Conservation (phyloP, 202 grass and related monocot species). For the Cymbopogon flexuosus region DNA sequence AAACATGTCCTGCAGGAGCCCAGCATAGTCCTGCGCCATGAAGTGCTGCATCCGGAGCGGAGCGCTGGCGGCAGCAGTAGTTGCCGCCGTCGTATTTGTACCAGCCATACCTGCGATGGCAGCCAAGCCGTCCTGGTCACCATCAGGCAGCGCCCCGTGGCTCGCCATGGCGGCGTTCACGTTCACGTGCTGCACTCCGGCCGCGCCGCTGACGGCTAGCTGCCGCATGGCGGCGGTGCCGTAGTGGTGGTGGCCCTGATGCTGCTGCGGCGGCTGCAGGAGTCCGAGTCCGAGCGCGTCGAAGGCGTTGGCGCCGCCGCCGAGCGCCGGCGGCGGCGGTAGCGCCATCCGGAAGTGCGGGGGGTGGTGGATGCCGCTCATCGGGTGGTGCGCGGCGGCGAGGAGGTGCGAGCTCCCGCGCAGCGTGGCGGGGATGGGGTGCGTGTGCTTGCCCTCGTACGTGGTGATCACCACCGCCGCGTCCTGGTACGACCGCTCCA, state of each 20-base stretch:
- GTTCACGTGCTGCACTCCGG: constrained; percentile 7
- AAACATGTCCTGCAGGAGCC: constrained; percentile 83
- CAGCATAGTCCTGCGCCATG: constrained; percentile 60
- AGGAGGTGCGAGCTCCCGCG: constrained; percentile 67
- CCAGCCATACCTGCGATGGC: background rate
- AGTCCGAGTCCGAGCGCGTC: constrained; percentile 36
- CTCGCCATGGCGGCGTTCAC: constrained; percentile 12
- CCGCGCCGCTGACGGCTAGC: background rate
- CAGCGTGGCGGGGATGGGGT: constrained; percentile 66
- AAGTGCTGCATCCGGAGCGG: constrained; percentile 46
- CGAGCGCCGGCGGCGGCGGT: background rate
- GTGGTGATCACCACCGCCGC: constrained; percentile 74
- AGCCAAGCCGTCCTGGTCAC: background rate
- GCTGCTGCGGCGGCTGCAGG: constrained; percentile 14
- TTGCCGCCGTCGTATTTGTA: background rate
- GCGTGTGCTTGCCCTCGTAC: constrained; percentile 89
- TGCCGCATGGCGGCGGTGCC: constrained; percentile 31
- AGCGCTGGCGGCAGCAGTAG: background rate
- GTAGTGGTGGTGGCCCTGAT: background rate
- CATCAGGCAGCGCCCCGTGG: background rate
- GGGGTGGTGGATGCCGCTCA: constrained; percentile 2
- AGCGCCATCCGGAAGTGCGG: constrained; percentile 32
- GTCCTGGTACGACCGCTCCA: constrained; percentile 83
- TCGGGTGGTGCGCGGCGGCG: constrained; percentile 35
- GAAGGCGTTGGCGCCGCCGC: background rate